Base-by-base conservation (phyloP, 1,284 basidiomycete genomes). In the Fistulina hepatica region DNA sequence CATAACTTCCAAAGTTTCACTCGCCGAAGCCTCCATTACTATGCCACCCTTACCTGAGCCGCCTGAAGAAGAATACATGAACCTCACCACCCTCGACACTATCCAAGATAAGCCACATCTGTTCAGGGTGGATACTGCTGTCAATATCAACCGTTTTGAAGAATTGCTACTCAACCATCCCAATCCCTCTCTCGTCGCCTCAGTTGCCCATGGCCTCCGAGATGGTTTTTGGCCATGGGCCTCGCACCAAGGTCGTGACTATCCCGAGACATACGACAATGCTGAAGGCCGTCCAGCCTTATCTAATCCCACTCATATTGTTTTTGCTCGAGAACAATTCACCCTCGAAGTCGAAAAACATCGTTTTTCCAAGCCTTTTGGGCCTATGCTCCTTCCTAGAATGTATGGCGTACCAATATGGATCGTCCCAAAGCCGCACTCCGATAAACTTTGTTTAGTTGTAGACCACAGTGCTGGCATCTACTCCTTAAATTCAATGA, bases 141-240 rank as follows among this genome's bases (percentile, higher is more conserved):
- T 65, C 40, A 47, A 59, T 8, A 50, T 61, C n/a, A 45, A 56
- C 33, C 21, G 23, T 1, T 52, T 66, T 16, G 44, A 57, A 42
- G 5, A 25, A 0, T 37, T 60, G 1, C 51, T 64, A 1, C 7
- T 3, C 0, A 26, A 11, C 4, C 64, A 65, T 41, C 63, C 60
- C 0, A 65, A 65, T 36, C 52, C 34, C 2, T 36, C 48, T 0
- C 58, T 61, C 21, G 60, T 68, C 0, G 6, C 40, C 0, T 67
- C 61, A 0, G 55, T 65, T 0, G 35, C 48, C 8, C 23, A 17
- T 2, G 58, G 56, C 1, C 48, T 66, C 3, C 36, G 49, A 3
- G 41, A 59, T 22, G 65, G 64, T 2, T 65, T 65, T 44, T 67
- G 63, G 64, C 64, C 62, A 0, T 64, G 47, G 43, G 64, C 64